phyloP scores from a whole-genome alignment of 345 rosid genomes.

The Murraya paniculata region DNA sequence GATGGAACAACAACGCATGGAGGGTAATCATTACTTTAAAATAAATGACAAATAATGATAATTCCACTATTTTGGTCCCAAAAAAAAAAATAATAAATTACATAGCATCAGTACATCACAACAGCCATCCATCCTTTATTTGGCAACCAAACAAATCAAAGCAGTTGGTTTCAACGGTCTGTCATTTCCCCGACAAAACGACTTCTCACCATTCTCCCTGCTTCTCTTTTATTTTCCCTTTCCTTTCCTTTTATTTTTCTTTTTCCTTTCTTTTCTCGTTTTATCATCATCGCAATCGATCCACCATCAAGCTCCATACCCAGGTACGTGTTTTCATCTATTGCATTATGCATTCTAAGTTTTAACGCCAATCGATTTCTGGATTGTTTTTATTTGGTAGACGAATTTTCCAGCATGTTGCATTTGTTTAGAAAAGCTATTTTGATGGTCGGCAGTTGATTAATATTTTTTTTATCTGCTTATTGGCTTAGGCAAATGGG shows the following conservation, averaged over 20 bases:
- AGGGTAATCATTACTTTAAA: neutral
- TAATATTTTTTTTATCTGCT: neutral
- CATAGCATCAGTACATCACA: neutral
- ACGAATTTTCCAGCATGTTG: neutral
- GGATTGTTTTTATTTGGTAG: neutral
- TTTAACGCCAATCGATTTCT: neutral
- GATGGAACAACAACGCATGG: neutral
- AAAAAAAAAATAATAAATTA: neutral
- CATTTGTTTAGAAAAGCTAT: neutral
- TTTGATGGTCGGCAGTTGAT: neutral
- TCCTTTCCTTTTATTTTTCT: neutral
- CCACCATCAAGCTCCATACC: constrained; percentile 6
- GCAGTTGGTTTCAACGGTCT: constrained; percentile 34
- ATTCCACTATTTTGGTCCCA: neutral
- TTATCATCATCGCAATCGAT: neutral
- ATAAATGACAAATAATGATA: neutral
- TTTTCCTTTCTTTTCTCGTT: neutral
- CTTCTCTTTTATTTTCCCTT: neutral
- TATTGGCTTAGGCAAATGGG: neutral
- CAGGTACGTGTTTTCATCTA: constrained; percentile 15
- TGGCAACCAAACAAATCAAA: constrained; percentile 20
- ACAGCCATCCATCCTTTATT: constrained; percentile 7
- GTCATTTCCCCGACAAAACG: constrained; percentile 8
- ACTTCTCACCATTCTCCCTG: neutral
- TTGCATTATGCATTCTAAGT: neutral